Evolutionary conservation across 2,329 filamentous ascomycete species (phyloP).

Genomic region (Metarhizium robertsii): DNA sequence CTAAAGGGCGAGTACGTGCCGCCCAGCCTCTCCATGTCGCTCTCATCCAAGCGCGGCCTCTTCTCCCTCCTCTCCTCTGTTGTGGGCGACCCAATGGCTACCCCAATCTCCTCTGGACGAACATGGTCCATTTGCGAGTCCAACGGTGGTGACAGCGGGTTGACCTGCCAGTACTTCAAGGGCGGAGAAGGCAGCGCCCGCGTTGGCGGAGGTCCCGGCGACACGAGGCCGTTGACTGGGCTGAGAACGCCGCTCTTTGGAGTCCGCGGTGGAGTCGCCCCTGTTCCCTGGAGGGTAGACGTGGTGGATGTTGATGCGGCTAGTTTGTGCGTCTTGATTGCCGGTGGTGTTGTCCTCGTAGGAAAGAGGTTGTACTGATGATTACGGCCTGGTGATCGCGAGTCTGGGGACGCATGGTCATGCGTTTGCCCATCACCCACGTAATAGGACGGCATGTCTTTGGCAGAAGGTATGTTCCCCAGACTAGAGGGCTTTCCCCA

Average conservation of each 20-base stretch:
- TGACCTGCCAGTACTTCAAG: slow-evolving; percentile 1
- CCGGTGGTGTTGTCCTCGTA: not conserved
- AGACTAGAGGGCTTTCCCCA: not conserved
- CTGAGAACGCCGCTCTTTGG: not conserved
- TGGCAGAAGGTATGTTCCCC: not conserved
- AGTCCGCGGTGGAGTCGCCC: not conserved
- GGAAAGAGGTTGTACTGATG: not conserved
- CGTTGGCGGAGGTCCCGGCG: slow-evolving; percentile 34
- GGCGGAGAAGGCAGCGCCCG: slow-evolving; percentile 30
- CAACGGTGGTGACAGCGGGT: slow-evolving; percentile 2
- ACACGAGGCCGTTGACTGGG: not conserved
- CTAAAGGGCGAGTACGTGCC: slow-evolving; percentile 5
- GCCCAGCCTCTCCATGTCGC: slow-evolving; percentile 9
- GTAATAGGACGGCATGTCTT: not conserved
- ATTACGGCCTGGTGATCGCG: not conserved
- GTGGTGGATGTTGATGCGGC: not conserved
- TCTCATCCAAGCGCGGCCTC: slow-evolving; percentile 13
- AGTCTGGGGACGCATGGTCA: not conserved
- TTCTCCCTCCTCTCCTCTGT: not conserved
- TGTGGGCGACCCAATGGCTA: slow-evolving; percentile 3
- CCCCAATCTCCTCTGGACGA: slow-evolving; percentile 1
- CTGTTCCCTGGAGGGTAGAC: not conserved
- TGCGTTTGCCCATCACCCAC: not conserved
- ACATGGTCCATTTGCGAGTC: not conserved
- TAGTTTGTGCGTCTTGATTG: not conserved